Conservation (phyloP, 2,329 filamentous ascomycete species). For the Beauveria bassiana region DNA sequence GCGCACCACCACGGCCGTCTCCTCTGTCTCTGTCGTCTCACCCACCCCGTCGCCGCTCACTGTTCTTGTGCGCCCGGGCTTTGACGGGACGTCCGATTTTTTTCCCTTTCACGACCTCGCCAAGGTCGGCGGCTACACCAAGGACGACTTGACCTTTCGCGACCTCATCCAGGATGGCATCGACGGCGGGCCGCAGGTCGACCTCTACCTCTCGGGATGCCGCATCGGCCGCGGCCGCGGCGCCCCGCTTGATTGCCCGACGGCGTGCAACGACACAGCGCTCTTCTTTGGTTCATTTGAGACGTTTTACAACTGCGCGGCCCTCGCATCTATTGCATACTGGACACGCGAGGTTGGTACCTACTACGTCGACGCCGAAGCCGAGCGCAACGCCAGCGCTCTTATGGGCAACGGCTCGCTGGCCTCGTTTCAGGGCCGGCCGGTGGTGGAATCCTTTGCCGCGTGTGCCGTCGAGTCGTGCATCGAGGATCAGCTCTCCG, state of each 20-base stretch:
- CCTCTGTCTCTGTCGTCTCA: neutral
- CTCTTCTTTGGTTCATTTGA: slow-evolving; percentile 28
- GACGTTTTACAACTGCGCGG: slow-evolving; percentile 32
- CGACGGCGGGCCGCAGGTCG: slow-evolving; percentile 24
- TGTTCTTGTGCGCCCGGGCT: slow-evolving; percentile 21
- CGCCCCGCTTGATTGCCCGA: slow-evolving; percentile 24
- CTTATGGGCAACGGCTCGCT: slow-evolving; percentile 27
- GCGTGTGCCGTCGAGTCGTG: slow-evolving; percentile 28
- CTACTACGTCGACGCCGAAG: slow-evolving; percentile 25
- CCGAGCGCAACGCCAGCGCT: slow-evolving; percentile 28
- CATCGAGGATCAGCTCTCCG: slow-evolving; percentile 25
- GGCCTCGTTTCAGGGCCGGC: slow-evolving; percentile 22
- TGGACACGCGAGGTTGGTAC: slow-evolving; percentile 23
- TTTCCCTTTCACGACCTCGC: slow-evolving; percentile 30
- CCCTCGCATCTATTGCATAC: slow-evolving; percentile 27
- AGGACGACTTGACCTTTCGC: slow-evolving; percentile 24
- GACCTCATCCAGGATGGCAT: slow-evolving; percentile 27
- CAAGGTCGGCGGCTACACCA: slow-evolving; percentile 20
- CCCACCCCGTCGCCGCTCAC: slow-evolving; percentile 19
- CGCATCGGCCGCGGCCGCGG: slow-evolving; percentile 20
- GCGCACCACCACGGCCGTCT: neutral
- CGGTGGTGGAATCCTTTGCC: slow-evolving; percentile 26
- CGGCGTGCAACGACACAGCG: slow-evolving; percentile 23
- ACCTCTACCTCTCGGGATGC: slow-evolving; percentile 27
- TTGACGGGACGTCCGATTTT: slow-evolving; percentile 28